phyloP scores from a whole-genome alignment of 768 basidiomycete species.

The Tylopilus vinaceipallidus region DNA sequence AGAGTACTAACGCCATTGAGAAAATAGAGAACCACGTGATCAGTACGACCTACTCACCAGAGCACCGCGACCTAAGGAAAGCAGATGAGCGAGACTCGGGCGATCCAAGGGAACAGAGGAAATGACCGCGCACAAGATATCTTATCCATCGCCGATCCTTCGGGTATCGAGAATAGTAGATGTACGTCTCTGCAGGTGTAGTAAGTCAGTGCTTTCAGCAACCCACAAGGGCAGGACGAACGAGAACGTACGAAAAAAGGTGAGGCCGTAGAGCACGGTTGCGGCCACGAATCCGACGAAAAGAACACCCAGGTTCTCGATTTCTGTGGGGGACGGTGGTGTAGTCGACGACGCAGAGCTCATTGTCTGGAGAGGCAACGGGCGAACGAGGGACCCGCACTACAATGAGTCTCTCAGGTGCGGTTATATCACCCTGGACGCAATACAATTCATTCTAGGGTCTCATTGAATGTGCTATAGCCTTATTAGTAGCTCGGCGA shows the following conservation, averaged over 20 bases:
- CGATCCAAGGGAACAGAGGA: neutral
- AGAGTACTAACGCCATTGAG: conserved; percentile 12
- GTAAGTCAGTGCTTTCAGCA: neutral
- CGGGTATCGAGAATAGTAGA: conserved; percentile 30
- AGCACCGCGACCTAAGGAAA: conserved; percentile 21
- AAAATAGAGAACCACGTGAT: neutral
- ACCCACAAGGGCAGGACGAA: neutral
- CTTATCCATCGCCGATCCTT: conserved; percentile 17
- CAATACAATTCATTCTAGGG: conserved; percentile 3
- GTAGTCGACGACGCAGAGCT: neutral
- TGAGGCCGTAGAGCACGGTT: conserved; percentile 31
- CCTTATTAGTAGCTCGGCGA: conserved; percentile 5
- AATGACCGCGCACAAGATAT: conserved; percentile 17
- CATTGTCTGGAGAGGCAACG: conserved; percentile 12
- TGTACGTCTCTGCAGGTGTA: conserved; percentile 22
- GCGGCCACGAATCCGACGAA: conserved; percentile 29
- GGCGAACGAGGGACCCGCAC: neutral
- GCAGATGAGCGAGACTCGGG: neutral
- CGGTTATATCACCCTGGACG: conserved; percentile 9
- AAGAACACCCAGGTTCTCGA: conserved; percentile 25
- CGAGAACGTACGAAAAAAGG: conserved; percentile 31
- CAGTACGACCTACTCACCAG: conserved; percentile 10
- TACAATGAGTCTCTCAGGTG: neutral
- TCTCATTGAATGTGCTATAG: neutral
- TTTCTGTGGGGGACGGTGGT: conserved; percentile 17